Base-by-base conservation (phyloP, 139 green algal species). In the Micromonas commoda region DNA sequence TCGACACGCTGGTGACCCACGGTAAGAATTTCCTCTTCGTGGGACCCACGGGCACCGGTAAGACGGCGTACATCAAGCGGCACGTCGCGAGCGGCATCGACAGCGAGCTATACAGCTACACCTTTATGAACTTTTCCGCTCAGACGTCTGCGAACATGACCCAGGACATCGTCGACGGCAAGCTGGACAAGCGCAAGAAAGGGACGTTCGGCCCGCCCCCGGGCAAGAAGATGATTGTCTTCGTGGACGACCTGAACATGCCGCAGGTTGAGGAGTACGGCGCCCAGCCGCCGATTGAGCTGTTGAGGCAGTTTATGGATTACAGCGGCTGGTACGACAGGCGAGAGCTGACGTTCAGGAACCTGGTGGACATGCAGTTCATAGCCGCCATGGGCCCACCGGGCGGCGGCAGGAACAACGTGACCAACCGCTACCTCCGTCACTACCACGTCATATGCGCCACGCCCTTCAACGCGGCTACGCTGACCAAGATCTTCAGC, bases 291-390 rank as follows among this genome's bases (percentile, higher is more conserved):
- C 91, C 91, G 5, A 80, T 94, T 32, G 91, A 96, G 82, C 86
- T 96, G 66, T 86, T 96, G 67, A 93, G 93, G 84, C 87, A 93
- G 1, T 96, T 88, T 88, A 83, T 86, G 1, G 91, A 96, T 86
- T 90, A 93, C 83, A 89, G 90, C 33, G 93, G 91, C 86, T 96
- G 91, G 91, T 96, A 94, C 77, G 91, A 94, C 70, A 86, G 91
- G 16, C 26, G 81, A 26, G 84, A 86, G 39, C 91, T 87, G 63
- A 90, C 93, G 82, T 72, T 87, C 24, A 92, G 91, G 83, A 64
- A 88, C 65, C 79, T 96, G 51, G 90, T 89, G 82, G 90, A 96
- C 81, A 90, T 93, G 89, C 90, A 94, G 85, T 32, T 83, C 20
- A 45, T 87, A 53, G 88, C 82, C 1, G 88, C 89, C 5, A 94